Evolutionary conservation across 352 stramenopile genomes (phyloP), one percentile per base, ranked within the genome.

Genomic region (Pythium utonaiense): DNA sequence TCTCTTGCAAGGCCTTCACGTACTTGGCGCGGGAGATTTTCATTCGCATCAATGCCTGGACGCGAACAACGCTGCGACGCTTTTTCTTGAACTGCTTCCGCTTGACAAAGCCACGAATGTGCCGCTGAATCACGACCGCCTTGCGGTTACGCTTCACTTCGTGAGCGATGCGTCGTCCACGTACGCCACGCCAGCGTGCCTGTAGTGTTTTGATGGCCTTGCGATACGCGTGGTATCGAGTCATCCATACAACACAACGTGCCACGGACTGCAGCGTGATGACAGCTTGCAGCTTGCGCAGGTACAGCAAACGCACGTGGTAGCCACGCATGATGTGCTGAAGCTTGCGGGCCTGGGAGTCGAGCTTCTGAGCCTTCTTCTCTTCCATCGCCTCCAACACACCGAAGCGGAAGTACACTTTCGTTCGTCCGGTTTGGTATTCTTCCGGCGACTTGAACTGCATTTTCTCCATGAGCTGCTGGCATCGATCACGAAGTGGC

Each of bases 181-280:
- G 78, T 49, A 82, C 86, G 40, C 85, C 85, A n/a, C 83, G 74
- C 83, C 86, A 93, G 30, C 77, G 83, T 10, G 83, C 78, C 62
- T 95, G 86, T 2, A 95, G 65, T n/a, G 49, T 64, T 17, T 78
- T 78, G 22, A 91, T 34, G 17, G 80, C 83, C 54, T 73, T 62
- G 19, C 78, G 74, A 36, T 82, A 83, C 8, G 78, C 71, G 24
- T 87, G 69, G 53, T 93, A 95, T 5, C 78, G 73, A 44, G 73
- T 83, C 77, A 91, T 90, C 68, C 74, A 76, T 30, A 92, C 71
- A 28, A 95, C 78, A 22, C 85, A 95, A 17, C 85, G 81, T 61
- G 78, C 80, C 55, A 95, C 83, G 10, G 85, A 94, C 83, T 94
- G 49, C 55, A 95, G 64, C 48, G 89, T 95, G 44, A 93, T 63